Percentiles rank a stretch among this genome's conserved stretches.
Evolutionary conservation across 192 early-diverging fungal genomes (phyloP).

Genomic region (Rhizoclosmatium globosum): DNA sequence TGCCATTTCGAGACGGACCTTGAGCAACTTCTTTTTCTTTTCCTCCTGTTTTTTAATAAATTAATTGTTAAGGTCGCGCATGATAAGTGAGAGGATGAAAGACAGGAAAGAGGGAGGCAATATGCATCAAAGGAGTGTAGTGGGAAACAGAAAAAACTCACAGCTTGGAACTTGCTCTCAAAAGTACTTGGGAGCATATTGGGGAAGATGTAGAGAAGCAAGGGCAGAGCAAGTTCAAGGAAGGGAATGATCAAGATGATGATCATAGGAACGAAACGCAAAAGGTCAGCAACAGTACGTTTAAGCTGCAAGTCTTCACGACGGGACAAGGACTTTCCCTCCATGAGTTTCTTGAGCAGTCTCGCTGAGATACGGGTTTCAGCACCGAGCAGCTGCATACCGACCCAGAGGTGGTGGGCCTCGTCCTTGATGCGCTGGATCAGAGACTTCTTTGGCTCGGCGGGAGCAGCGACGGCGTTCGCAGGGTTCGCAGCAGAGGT

Average conservation of each 20-base stretch:
- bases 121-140: background rate
- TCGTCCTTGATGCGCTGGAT: slow-evolving; percentile 82
- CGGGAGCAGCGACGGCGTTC: background rate
- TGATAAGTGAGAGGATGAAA: background rate
- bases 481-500: slow-evolving; percentile 15
- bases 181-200: slow-evolving; percentile 97
- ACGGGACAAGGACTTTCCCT: slow-evolving; percentile 80
- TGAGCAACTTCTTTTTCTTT: slow-evolving; percentile 90
- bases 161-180: slow-evolving; percentile 86
- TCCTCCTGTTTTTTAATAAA: slow-evolving; percentile 72
- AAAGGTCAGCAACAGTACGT: slow-evolving; percentile 85
- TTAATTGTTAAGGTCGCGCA: background rate
- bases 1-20: slow-evolving; percentile 94
- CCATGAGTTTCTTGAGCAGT: slow-evolving; percentile 75
- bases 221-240: slow-evolving; percentile 91
- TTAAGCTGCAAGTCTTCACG: slow-evolving; percentile 89
- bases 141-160: slow-evolving; percentile 37
- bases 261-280: slow-evolving; percentile 90
- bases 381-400: slow-evolving; percentile 86
- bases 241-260: slow-evolving; percentile 94
- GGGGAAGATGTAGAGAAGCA: slow-evolving; percentile 92
- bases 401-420: slow-evolving; percentile 90
- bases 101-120: background rate
- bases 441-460: slow-evolving; percentile 51
- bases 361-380: slow-evolving; percentile 87